These are phyloP conservation scores for Fragaria nilgerrensis DNA, from an alignment of 306 rosid species.

Conservation along the genomic window DNA sequence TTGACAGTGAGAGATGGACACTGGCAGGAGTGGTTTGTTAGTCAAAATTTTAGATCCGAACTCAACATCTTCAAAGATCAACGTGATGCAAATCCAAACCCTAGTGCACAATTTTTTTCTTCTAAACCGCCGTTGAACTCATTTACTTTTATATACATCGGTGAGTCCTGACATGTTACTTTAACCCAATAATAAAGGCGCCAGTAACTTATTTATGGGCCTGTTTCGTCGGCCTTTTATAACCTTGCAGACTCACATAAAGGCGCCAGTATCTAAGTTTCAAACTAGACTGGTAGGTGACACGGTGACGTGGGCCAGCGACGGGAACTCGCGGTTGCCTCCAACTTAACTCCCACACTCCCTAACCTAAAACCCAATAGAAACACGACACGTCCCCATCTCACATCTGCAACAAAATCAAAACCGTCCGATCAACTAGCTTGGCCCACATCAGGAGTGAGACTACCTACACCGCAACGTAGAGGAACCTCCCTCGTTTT, in stretches of 20 bases:
- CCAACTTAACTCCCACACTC: fast-evolving
- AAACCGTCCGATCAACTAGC: background rate
- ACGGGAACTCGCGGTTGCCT: background rate
- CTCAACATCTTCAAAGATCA: too few species aligned
- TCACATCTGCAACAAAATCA: fast-evolving
- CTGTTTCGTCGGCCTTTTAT: background rate
- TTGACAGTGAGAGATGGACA: background rate
- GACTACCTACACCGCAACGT: background rate
- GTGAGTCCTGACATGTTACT: too few species aligned
- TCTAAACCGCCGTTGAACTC: too few species aligned
- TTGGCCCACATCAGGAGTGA: too few species aligned
- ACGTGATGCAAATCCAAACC: too few species aligned
- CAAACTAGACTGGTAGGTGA: constrained; percentile 24
- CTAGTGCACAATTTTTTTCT: too few species aligned
- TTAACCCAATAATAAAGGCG: too few species aligned
- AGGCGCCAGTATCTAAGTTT: constrained; percentile 10
- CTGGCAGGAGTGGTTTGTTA: background rate
- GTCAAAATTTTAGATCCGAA: background rate
- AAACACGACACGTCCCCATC: background rate
- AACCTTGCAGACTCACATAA: background rate
- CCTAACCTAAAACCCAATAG: background rate
- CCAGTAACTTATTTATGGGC: background rate
- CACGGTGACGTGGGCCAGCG: background rate
- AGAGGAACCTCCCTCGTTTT: background rate
- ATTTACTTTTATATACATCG: too few species aligned